Conservation (phyloP, 306 rosid genomes). For the Alnus rubra region DNA sequence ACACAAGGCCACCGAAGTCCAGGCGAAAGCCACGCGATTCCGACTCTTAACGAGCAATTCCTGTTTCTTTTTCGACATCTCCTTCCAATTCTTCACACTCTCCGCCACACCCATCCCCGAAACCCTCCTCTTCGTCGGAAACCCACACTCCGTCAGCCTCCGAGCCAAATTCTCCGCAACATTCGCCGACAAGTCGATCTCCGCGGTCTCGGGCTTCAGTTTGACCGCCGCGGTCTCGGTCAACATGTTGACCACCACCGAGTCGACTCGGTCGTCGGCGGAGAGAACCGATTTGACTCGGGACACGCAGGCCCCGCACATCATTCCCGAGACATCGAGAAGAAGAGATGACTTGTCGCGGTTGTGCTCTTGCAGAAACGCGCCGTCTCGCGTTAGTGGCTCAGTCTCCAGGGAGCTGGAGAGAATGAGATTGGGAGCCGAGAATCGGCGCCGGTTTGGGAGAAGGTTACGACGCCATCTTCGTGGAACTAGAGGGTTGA, state of each 20-base stretch:
- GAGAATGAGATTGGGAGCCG: slow-evolving; percentile 30
- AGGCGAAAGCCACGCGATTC: slow-evolving; percentile 83
- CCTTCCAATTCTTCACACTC: slow-evolving; percentile 94
- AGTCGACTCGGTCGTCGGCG: slow-evolving; percentile 77
- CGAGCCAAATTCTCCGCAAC: slow-evolving; percentile 72
- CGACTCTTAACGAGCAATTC: slow-evolving; percentile 65
- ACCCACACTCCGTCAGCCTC: slow-evolving; percentile 84
- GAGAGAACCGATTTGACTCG: slow-evolving; percentile 80
- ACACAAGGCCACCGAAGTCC: slow-evolving; percentile 93
- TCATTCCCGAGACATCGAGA: slow-evolving; percentile 90
- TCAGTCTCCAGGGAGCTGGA: slow-evolving; percentile 49
- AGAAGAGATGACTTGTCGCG: slow-evolving; percentile 56
- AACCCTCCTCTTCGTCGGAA: slow-evolving; percentile 64
- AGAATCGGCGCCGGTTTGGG: slow-evolving; percentile 9
- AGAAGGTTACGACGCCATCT: slow-evolving; percentile 34
- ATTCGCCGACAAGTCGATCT: slow-evolving; percentile 26
- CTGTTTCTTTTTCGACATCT: slow-evolving; percentile 73
- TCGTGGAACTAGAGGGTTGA: slow-evolving; percentile 31
- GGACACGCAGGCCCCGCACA: slow-evolving; percentile 93
- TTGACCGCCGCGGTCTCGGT: slow-evolving; percentile 95
- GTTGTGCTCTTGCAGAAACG: slow-evolving; percentile 18
- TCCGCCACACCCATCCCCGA: slow-evolving; percentile 77
- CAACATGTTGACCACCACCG: slow-evolving; percentile 92
- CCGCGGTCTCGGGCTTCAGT: slow-evolving; percentile 46
- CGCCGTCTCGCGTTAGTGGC: slow-evolving; percentile 8